These are phyloP conservation scores for Hymenoscyphus occultus DNA, from an alignment of 2,329 filamentous ascomycete species.

Conservation along the genomic window DNA sequence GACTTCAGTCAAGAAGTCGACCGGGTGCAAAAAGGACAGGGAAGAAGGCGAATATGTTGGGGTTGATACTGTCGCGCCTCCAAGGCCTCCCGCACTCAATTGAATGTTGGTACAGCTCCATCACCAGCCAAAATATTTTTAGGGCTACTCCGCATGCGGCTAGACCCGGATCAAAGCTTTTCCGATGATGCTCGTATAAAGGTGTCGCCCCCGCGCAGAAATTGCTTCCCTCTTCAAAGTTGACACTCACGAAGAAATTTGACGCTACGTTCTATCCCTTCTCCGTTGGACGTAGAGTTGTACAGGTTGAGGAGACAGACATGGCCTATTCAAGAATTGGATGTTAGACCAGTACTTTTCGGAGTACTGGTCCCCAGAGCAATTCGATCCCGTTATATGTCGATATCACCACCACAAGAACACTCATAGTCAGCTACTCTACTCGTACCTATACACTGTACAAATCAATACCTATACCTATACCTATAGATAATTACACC, in stretches of 20 bases:
- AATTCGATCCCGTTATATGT: conserved; percentile 36
- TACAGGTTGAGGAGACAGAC: conserved; percentile 48
- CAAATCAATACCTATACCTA: neutral
- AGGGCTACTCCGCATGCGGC: conserved; percentile 7
- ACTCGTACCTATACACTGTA: neutral
- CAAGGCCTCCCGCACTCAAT: neutral
- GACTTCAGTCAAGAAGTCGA: conserved; percentile 33
- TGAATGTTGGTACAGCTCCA: neutral
- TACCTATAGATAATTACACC: neutral
- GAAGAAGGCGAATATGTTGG: neutral
- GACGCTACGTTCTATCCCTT: conserved; percentile 47
- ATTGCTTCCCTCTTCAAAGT: conserved; percentile 49
- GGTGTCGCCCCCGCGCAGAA: neutral
- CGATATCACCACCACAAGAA: conserved; percentile 24
- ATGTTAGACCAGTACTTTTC: conserved; percentile 33
- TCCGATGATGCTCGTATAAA: neutral
- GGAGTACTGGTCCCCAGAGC: conserved; percentile 26
- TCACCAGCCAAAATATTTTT: conserved; percentile 13
- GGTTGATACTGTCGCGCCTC: neutral
- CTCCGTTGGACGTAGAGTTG: conserved; percentile 56
- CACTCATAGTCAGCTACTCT: conserved; percentile 6
- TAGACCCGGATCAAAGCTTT: neutral
- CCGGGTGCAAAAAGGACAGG: neutral
- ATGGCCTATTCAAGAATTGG: conserved; percentile 38
- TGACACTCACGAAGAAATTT: conserved; percentile 56